Conservation (phyloP, 352 stramenopile species). For the Plasmopara viticola region DNA sequence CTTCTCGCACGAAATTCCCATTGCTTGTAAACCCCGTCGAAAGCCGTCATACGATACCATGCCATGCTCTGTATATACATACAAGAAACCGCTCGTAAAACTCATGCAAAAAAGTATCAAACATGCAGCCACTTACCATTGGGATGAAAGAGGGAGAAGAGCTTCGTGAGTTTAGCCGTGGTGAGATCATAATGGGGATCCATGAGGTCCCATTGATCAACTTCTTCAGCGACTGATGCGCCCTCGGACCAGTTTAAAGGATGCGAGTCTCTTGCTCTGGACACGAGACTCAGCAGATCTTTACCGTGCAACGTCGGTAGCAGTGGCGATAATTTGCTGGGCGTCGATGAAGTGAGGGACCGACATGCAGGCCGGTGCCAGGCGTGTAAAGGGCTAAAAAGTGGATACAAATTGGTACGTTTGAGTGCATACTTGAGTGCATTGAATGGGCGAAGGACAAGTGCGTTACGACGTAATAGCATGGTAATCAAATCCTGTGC, state of each 20-base stretch:
- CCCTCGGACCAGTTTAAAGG: conserved; percentile 67
- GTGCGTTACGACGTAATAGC: too few relatives aligned
- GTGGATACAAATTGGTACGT: background rate
- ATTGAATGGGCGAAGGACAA: background rate
- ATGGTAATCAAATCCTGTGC: too few relatives aligned
- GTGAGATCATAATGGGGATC: conserved; percentile 84
- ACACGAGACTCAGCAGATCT: conserved; percentile 57
- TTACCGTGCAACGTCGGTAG: conserved; percentile 52
- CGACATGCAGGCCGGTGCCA: conserved; percentile 3
- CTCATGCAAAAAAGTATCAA: background rate
- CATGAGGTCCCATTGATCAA: conserved; percentile 62
- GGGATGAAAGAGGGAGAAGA: conserved; percentile 61
- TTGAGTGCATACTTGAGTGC: background rate
- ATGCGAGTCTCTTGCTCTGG: conserved; percentile 40
- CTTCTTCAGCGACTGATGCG: conserved; percentile 18
- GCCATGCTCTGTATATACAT: conserved; percentile 26
- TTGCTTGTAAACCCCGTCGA: conserved; percentile 54
- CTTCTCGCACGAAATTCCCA: conserved; percentile 65
- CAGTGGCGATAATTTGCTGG: conserved; percentile 6
- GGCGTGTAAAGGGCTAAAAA: background rate
- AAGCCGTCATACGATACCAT: conserved; percentile 77
- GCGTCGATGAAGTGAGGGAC: conserved; percentile 15
- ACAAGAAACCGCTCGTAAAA: background rate
- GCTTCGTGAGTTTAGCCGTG: conserved; percentile 53
- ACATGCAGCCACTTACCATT: conserved; percentile 29